Evolutionary conservation across 73 alveolate species (phyloP).

Genomic region (Tetrahymena malaccensis): DNA sequence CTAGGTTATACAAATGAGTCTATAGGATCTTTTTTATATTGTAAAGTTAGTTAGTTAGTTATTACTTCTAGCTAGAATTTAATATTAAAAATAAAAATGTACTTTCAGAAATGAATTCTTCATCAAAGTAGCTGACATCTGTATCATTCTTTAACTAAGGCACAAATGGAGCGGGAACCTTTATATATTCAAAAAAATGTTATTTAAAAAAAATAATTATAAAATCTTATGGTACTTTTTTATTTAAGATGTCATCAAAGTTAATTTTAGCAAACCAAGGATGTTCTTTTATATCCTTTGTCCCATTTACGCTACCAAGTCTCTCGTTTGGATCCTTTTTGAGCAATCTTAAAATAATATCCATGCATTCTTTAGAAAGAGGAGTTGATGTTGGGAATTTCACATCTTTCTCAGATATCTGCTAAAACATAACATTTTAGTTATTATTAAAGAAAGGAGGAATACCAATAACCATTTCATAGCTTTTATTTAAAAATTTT

Average conservation of each 20-base stretch:
- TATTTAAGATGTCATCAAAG: slow-evolving; percentile 71
- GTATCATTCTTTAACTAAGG: slow-evolving; percentile 47
- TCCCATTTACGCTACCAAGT: slow-evolving; percentile 78
- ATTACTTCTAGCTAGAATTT: too few relatives aligned
- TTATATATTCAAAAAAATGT: neutral
- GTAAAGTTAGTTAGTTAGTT: neutral
- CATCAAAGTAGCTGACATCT: slow-evolving; percentile 17
- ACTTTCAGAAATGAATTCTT: slow-evolving; percentile 24
- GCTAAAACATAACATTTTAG: slow-evolving; percentile 78
- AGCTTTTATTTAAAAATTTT: neutral
- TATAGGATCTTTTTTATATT: neutral
- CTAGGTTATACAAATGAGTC: neutral
- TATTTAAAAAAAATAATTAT: neutral
- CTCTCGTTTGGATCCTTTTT: slow-evolving; percentile 87
- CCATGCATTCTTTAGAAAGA: slow-evolving; percentile 68
- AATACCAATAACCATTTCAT: slow-evolving; percentile 94
- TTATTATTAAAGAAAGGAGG: slow-evolving; percentile 94
- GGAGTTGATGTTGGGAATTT: slow-evolving; percentile 67
- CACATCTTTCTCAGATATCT: slow-evolving; percentile 77
- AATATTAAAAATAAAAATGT: neutral
- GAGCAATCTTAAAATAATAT: slow-evolving; percentile 29
- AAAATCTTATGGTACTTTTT: slow-evolving; percentile 24
- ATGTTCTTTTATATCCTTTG: slow-evolving; percentile 89
- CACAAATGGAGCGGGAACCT: slow-evolving; percentile 56
- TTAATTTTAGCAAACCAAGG: slow-evolving; percentile 88